These are phyloP conservation scores for Rhododendron molle DNA, from an alignment of 148 eudicot genomes.

Conservation along the genomic window DNA sequence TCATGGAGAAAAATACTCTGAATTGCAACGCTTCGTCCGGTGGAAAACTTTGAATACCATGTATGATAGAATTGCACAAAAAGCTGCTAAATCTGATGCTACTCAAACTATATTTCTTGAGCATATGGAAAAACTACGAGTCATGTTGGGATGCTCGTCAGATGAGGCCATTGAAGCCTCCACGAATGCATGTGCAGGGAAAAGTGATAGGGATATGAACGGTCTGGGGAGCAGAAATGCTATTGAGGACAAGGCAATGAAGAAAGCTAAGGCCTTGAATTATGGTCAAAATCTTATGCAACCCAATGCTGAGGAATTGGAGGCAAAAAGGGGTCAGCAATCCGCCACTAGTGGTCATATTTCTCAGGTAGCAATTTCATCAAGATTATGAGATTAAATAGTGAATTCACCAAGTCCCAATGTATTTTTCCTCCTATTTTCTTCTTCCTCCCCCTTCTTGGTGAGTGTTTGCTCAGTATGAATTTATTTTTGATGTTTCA, in stretches of 20 bases:
- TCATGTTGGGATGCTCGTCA: not conserved
- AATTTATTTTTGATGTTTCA: not conserved
- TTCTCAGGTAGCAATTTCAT: not conserved
- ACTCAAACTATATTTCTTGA: not conserved
- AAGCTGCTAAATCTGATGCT: not conserved
- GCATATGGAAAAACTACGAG: not conserved
- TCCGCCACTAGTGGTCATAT: too few relatives aligned
- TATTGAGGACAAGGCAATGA: not conserved
- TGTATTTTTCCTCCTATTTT: too few relatives aligned
- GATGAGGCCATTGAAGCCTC: not conserved
- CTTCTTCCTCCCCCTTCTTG: not conserved
- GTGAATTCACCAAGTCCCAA: too few relatives aligned
- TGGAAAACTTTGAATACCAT: not conserved
- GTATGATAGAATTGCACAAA: not conserved
- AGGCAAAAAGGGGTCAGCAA: not conserved
- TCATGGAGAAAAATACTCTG: not conserved
- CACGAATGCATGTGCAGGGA: too few relatives aligned
- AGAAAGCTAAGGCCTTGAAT: not conserved
- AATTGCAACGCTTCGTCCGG: not conserved
- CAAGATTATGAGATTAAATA: not conserved
- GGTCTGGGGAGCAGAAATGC: too few relatives aligned
- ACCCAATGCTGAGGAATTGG: not conserved
- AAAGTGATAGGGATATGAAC: too few relatives aligned
- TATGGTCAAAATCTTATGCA: not conserved
- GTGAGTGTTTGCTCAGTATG: not conserved